Conservation (phyloP, 2,329 filamentous ascomycete species). For the Myriosclerotinia duriaeana region DNA sequence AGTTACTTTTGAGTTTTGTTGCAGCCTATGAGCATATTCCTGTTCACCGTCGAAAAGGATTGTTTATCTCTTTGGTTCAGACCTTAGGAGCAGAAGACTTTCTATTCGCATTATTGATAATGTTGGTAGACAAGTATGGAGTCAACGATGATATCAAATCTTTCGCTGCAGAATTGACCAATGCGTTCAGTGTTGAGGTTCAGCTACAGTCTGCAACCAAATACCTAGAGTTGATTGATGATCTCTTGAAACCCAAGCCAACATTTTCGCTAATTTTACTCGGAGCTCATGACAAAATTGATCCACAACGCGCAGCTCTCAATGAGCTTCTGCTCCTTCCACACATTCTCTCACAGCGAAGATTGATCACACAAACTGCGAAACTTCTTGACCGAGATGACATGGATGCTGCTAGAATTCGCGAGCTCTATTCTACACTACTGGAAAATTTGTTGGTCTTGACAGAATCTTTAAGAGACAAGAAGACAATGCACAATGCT, state of each 20-base stretch:
- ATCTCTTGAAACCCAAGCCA: constrained; percentile 74
- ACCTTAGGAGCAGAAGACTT: constrained; percentile 86
- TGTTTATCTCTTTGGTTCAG: constrained; percentile 82
- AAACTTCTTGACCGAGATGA: constrained; percentile 60
- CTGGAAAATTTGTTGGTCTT: constrained; percentile 65
- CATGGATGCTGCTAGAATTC: constrained; percentile 65
- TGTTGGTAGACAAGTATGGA: constrained; percentile 87
- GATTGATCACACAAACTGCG: constrained; percentile 55
- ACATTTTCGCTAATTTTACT: constrained; percentile 72
- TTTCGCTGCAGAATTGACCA: constrained; percentile 75
- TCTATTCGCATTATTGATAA: constrained; percentile 80
- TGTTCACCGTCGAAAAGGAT: constrained; percentile 73
- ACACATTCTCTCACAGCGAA: constrained; percentile 57
- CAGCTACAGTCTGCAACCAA: constrained; percentile 78
- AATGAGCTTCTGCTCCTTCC: constrained; percentile 58
- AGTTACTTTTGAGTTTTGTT: constrained; percentile 92
- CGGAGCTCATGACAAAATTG: constrained; percentile 53
- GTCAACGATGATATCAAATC: constrained; percentile 69
- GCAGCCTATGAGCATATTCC: constrained; percentile 97
- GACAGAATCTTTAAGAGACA: constrained; percentile 61
- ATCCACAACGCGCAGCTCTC: constrained; percentile 52
- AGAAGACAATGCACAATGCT: constrained; percentile 55
- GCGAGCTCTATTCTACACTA: constrained; percentile 66
- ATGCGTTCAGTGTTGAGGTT: constrained; percentile 68
- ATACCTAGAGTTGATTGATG: constrained; percentile 70